phyloP scores from a whole-genome alignment of 73 alveolate species.

The Tetrahymena malaccensis region DNA sequence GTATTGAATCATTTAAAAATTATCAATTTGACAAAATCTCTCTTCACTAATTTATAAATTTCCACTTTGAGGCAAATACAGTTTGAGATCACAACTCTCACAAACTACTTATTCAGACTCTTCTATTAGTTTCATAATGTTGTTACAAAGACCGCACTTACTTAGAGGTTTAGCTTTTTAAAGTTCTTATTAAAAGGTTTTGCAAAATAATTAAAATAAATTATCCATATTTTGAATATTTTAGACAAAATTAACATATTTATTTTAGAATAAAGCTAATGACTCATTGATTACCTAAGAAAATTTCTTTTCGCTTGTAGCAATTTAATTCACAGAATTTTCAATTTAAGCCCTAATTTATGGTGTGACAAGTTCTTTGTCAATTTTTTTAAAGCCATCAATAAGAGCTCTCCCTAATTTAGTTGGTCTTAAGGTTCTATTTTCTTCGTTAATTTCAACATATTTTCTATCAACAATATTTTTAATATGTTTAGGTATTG shows the following conservation, averaged over 20 bases:
- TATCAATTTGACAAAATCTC: neutral
- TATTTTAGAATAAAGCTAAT: conserved; percentile 78
- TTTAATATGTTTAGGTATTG: conserved; percentile 98
- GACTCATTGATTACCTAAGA: conserved; percentile 84
- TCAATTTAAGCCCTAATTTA: conserved; percentile 95
- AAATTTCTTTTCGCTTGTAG: conserved; percentile 87
- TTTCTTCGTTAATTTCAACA: conserved; percentile 84
- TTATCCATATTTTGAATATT: conserved; percentile 23
- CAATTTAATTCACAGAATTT: conserved; percentile 70
- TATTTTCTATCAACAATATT: conserved; percentile 97
- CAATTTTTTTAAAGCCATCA: conserved; percentile 95
- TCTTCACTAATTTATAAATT: neutral
- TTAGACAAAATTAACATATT: conserved; percentile 68
- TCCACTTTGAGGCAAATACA: neutral
- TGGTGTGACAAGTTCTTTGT: conserved; percentile 96
- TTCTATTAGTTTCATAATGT: neutral
- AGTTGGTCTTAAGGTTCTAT: conserved; percentile 92
- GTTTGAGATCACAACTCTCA: neutral
- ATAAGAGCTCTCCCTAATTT: conserved; percentile 95
- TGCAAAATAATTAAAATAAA: neutral
- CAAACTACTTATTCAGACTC: neutral
- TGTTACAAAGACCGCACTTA: conserved; percentile 23
- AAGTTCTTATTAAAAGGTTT: neutral
- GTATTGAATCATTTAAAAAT: neutral
- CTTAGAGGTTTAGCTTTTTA: neutral